Evolutionary conservation across 2,329 filamentous ascomycete species (phyloP), one percentile per base, ranked within the genome.

Genomic region (Colletotrichum sp.): DNA sequence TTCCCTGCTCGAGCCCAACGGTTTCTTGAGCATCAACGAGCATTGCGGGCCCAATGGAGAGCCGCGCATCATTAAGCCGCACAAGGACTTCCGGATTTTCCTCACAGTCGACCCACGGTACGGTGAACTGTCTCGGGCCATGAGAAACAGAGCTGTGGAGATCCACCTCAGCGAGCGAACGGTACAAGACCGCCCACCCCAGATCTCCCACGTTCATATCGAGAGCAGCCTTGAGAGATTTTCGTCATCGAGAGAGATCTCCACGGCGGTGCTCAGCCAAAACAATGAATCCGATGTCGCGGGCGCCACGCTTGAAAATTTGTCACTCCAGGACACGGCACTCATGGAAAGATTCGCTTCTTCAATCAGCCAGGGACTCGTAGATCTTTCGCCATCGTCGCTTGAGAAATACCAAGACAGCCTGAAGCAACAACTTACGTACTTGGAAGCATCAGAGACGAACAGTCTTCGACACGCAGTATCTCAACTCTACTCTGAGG

Each of bases 91-190:
- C 84, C 91, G 96, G 73, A 92, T 99, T 24, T 98, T 99, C 84
- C 87, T 99, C 82, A 98, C 96, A 0, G 94, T 98, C 87, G 96
- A 99, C 83, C 93, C 97, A 61, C 92, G 93, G 65, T 95, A 98
- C 83, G 97, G 97, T 21, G 97, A 99, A 83, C 88, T 99, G 10
- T 99, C 97, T 5, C 91, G 97, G 77, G 97, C 97, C 1, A 99
- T 99, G 97, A 90, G 97, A 73, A 99, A 99, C 84, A 92, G 97
- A 83, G 96, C 96, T 64, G 90, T 98, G 30, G 97, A 99, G 84
- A 94, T 99, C 12, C 97, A 93, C 80, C 87, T 99, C 61, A 88
- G 92, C 77, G 83, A 83, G 8, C 81, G 85, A 6, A 84, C 84
- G 2, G 83, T 85, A 2, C 76, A 56, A 13, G 76, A 78, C 2